Conservation (phyloP, 495 filamentous ascomycete species). For the Penicillium mononematosum region DNA sequence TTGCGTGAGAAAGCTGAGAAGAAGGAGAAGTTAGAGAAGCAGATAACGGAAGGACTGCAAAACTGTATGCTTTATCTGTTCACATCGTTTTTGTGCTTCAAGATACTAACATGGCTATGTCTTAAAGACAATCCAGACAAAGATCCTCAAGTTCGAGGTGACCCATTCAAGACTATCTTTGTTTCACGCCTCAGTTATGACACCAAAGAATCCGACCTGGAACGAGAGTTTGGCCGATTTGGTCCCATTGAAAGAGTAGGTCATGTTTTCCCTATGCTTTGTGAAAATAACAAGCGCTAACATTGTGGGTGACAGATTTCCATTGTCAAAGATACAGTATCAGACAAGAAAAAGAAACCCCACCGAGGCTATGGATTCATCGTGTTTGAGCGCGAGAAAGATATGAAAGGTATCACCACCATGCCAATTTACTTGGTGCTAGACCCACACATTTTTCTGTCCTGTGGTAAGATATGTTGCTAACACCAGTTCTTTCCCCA, state of each 20-base stretch:
- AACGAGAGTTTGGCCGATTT: constrained; percentile 91
- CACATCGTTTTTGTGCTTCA: background rate
- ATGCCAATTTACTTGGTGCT: constrained; percentile 10
- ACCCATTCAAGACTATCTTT: constrained; percentile 93
- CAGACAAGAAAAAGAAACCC: constrained; percentile 76
- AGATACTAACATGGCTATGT: constrained; percentile 8
- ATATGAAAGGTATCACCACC: constrained; percentile 90
- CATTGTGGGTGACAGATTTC: constrained; percentile 64
- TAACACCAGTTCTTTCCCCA: constrained; percentile 29
- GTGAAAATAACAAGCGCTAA: constrained; percentile 9
- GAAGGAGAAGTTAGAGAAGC: constrained; percentile 59
- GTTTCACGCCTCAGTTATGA: constrained; percentile 88
- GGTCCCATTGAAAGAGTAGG: constrained; percentile 89
- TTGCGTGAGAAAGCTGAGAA: constrained; percentile 79
- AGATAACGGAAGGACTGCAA: constrained; percentile 63
- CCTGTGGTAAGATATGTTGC: constrained; percentile 30
- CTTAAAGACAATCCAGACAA: constrained; percentile 61
- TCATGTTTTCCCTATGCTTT: background rate
- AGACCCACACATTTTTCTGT: background rate
- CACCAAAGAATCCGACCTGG: constrained; percentile 82
- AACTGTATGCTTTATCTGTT: constrained; percentile 57
- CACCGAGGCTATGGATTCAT: constrained; percentile 95
- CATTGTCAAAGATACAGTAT: constrained; percentile 67
- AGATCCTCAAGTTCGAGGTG: constrained; percentile 82
- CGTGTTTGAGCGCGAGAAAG: constrained; percentile 94